Conservation (phyloP, 768 basidiomycete species). For the Xanthoconium purpureum region DNA sequence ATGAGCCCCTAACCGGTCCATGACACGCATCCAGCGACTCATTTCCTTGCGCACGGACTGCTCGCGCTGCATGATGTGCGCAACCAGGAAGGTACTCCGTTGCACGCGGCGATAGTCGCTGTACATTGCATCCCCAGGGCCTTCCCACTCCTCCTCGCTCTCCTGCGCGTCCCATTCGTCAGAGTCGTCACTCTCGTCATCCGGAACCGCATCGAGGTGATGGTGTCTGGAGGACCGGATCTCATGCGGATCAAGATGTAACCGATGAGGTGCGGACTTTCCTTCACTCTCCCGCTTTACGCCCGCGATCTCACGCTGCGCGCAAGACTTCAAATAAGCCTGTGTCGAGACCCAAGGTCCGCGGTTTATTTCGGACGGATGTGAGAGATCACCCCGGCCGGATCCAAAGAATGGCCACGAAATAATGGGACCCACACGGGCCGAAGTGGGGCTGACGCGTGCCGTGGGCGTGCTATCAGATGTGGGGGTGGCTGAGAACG, state of each 20-base stretch:
- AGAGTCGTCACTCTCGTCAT: slow-evolving; percentile 70
- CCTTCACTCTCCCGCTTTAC: slow-evolving; percentile 79
- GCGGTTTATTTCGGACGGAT: slow-evolving; percentile 70
- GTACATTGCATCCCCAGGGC: slow-evolving; percentile 76
- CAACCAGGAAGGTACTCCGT: slow-evolving; percentile 72
- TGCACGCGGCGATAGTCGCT: slow-evolving; percentile 81
- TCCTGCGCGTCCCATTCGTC: slow-evolving; percentile 79
- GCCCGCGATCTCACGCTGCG: slow-evolving; percentile 66
- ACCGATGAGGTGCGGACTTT: slow-evolving; percentile 65
- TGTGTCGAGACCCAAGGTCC: slow-evolving; percentile 69
- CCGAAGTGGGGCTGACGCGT: slow-evolving; percentile 20
- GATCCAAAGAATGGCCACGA: slow-evolving; percentile 92
- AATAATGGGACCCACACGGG: slow-evolving; percentile 75
- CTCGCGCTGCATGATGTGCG: slow-evolving; percentile 65
- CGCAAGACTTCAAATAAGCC: slow-evolving; percentile 64
- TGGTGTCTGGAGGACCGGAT: slow-evolving; percentile 70
- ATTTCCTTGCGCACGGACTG: slow-evolving; percentile 65
- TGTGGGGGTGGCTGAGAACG: slow-evolving; percentile 12
- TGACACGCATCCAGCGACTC: slow-evolving; percentile 63
- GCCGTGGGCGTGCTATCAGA: slow-evolving; percentile 3
- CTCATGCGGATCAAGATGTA: slow-evolving; percentile 81
- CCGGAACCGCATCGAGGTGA: slow-evolving; percentile 61
- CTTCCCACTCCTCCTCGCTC: slow-evolving; percentile 74
- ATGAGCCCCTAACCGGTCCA: slow-evolving; percentile 52
- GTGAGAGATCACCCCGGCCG: slow-evolving; percentile 67